Conservation (phyloP, 2,329 filamentous ascomycete species). For the Nothophaeocryptopus gaeumannii region DNA sequence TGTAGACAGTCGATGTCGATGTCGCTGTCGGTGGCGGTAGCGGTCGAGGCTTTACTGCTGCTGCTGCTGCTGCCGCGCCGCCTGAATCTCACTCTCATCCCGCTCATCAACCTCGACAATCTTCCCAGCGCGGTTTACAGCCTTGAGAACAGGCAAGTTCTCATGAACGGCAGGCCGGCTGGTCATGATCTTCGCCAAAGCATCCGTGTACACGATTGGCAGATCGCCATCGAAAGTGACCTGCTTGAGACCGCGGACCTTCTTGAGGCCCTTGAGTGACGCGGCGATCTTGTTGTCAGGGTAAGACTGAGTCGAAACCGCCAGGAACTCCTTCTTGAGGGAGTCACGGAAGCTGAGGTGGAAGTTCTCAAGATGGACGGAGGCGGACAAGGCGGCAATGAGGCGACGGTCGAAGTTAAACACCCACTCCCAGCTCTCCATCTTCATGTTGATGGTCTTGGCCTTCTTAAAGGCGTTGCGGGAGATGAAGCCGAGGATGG, state of each 20-base stretch:
- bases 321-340: slow-evolving; percentile 19
- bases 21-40: too few relatives aligned
- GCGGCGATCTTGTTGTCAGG: slow-evolving; percentile 27
- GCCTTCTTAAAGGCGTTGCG: slow-evolving; percentile 22
- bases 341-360: slow-evolving; percentile 24
- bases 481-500: slow-evolving; percentile 26
- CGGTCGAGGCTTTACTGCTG: neutral
- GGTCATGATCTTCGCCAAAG: slow-evolving; percentile 22
- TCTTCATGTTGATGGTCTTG: slow-evolving; percentile 22
- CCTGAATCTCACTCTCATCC: neutral
- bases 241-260: slow-evolving; percentile 22
- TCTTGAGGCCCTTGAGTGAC: slow-evolving; percentile 19
- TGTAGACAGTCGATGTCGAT: too few relatives aligned
- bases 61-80: neutral
- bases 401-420: slow-evolving; percentile 22
- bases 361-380: slow-evolving; percentile 20
- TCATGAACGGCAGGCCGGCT: slow-evolving; percentile 1
- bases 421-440: slow-evolving; percentile 31
- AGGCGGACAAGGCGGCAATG: slow-evolving; percentile 13
- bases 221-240: slow-evolving; percentile 29
- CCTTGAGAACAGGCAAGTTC: slow-evolving; percentile 15
- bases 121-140: slow-evolving; percentile 4
- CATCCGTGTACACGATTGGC: slow-evolving; percentile 22
- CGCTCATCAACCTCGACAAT: slow-evolving; percentile 14
- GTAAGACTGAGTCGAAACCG: slow-evolving; percentile 16